These are phyloP conservation scores for Rhodocollybia butyracea DNA, from an alignment of 768 basidiomycete species.

Conservation along the genomic window DNA sequence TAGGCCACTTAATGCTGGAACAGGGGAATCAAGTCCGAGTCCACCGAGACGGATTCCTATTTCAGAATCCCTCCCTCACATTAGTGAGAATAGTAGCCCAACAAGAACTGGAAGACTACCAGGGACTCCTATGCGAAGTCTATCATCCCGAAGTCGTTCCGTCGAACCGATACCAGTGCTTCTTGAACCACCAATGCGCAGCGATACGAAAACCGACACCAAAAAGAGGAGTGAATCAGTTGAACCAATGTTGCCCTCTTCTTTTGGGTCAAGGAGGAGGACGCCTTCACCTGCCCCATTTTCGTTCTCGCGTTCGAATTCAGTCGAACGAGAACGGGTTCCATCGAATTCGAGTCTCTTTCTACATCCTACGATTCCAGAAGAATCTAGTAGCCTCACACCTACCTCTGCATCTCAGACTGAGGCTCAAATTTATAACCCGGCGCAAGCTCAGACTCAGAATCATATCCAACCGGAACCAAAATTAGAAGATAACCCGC, in stretches of 20 bases:
- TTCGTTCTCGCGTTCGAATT: background rate
- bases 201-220: background rate
- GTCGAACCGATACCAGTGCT: constrained; percentile 31
- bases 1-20: no score
- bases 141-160: no score
- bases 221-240: constrained; percentile 10
- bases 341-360: background rate
- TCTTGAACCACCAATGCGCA: background rate
- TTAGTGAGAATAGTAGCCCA: constrained; percentile 29
- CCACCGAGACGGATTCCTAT: constrained; percentile 38
- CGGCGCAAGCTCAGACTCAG: constrained; percentile 8
- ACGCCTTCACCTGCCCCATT: background rate
- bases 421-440: no score
- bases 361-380: constrained; percentile 23
- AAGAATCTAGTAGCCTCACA: no score
- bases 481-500: no score
- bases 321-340: background rate
- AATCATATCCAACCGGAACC: no score
- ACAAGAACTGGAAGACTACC: constrained; percentile 25
- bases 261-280: background rate
- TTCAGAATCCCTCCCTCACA: constrained; percentile 32
- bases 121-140: constrained; percentile 28
- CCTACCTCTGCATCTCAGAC: no score
- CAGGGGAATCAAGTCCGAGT: no score
- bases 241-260: constrained; percentile 12